These are phyloP conservation scores for Colletotrichum chrysophilum DNA, from an alignment of 2,329 filamentous ascomycete genomes.

Conservation along the genomic window DNA sequence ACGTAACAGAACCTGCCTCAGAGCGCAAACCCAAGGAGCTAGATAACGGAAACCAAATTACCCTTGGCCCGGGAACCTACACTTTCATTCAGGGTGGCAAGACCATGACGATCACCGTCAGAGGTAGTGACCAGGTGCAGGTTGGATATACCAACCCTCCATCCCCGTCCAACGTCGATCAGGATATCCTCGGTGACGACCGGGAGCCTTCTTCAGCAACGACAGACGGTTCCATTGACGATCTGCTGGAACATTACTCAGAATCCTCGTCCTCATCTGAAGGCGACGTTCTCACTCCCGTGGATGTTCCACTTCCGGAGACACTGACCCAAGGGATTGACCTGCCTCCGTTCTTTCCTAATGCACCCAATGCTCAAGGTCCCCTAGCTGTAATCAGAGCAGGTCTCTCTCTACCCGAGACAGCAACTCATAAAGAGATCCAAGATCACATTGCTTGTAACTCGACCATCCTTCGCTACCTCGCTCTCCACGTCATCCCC, in stretches of 20 bases:
- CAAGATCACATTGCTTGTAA: slow-evolving; percentile 24
- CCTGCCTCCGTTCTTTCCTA: background rate
- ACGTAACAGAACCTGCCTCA: background rate
- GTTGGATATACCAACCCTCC: background rate
- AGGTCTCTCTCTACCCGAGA: slow-evolving; percentile 12
- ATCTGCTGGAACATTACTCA: background rate
- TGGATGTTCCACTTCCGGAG: background rate
- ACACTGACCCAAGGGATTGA: background rate
- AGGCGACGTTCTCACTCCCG: background rate
- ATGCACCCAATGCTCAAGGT: background rate
- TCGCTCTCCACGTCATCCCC: slow-evolving; percentile 15
- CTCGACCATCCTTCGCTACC: slow-evolving; percentile 24
- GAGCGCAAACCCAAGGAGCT: background rate
- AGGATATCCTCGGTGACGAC: background rate
- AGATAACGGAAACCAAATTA: background rate
- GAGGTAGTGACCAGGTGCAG: background rate
- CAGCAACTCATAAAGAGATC: background rate
- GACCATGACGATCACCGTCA: background rate
- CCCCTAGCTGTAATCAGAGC: slow-evolving; percentile 14
- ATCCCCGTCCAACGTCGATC: background rate
- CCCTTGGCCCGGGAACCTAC: background rate
- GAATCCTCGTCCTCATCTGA: background rate
- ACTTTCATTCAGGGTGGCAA: background rate
- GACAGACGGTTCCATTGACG: background rate
- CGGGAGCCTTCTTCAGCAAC: background rate